Base-by-base conservation (phyloP, 495 filamentous ascomycete species). In the Ramalina intermedia region DNA sequence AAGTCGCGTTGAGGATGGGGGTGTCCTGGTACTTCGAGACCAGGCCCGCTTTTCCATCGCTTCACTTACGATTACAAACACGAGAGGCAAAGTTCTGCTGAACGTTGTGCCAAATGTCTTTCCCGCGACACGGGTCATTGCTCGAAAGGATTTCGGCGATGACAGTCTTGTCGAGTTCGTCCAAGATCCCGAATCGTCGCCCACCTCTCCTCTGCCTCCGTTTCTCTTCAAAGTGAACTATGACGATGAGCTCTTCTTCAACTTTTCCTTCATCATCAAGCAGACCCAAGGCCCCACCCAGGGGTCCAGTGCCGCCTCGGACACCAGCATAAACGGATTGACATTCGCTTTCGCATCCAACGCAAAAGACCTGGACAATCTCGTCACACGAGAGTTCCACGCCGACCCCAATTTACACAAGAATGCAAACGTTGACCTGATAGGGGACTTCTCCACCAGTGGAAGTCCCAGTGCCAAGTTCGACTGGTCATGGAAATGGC, bases 381-480 rank as follows among this genome's bases (percentile, higher is more conserved):
- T 98, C 23, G 81, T 96, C 40, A 96, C 87, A 18, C 72, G 87
- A 53, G 91, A 98, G 63, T 96, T 98, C 58, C 87, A 96, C 53
- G 87, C 90, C 26, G 89, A 98, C 55, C 91, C 93, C 1, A 98
- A 98, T 62, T 68, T 98, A 26, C 91, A 98, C 68, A 95, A 94
- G 60, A 96, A 96, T 56, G 76, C 87, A 21, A 96, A 95, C 63
- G 91, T 98, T 12, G 84, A 90, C 51, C 69, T 98, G 13, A 79
- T 96, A 7, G 91, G 91, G 0, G 87, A 91, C 61, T 95, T 77
- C 63, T 72, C 78, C 0, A 98, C 91, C 1, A 80, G 75, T 9
- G 87, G 87, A 16, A 83, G 72, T 51, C 68, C 80, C 11, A 88
- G 86, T 4, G 84, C 95, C 43, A 82, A 89, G 21, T 95, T 96